A percentile compares a stretch with the other conserved stretches of the same genome.
Evolutionary conservation across 2,329 filamentous ascomycete genomes (phyloP).

Genomic region (Orbilia quercus): DNA sequence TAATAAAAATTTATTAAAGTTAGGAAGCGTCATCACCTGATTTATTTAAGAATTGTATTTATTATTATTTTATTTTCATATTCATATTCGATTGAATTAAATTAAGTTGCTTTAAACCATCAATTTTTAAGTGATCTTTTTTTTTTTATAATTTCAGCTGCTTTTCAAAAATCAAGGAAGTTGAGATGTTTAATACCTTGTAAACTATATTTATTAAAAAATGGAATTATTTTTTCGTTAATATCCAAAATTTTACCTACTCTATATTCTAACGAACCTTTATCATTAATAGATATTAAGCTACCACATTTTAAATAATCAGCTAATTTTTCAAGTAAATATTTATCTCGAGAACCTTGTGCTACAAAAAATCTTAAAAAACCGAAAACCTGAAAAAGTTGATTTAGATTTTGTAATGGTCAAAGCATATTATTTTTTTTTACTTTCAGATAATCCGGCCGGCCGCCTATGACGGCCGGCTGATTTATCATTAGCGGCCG

Average conservation of each 20-base stretch:
- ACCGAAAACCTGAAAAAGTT: constrained; percentile 1
- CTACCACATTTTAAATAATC: not conserved
- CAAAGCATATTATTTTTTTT: constrained; percentile 5
- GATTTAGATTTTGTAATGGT: constrained; percentile 12
- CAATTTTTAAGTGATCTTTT: constrained; percentile 15
- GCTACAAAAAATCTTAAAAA: constrained; percentile 10
- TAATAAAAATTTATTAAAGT: too few relatives aligned
- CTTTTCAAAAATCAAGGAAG: constrained; percentile 19
- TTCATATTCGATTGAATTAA: too few relatives aligned
- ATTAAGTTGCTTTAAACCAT: too few relatives aligned
- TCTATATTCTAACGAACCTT: too few relatives aligned
- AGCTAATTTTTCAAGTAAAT: not conserved
- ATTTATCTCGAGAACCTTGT: constrained; percentile 15
- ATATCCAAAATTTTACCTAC: too few relatives aligned
- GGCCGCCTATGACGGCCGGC: too few relatives aligned
- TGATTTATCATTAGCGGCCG: not conserved
- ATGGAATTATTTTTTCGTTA: too few relatives aligned
- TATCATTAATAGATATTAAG: constrained; percentile 10
- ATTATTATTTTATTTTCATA: too few relatives aligned
- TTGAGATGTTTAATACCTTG: constrained; percentile 23
- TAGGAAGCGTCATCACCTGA: too few relatives aligned
- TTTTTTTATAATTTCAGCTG: constrained; percentile 26
- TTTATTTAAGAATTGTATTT: constrained; percentile 2
- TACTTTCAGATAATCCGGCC: too few relatives aligned
- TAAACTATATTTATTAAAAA: not conserved